Percentiles rank a stretch among this genome's conserved stretches.
phyloP scores from a whole-genome alignment of 1,139 yeast genomes.

The Candida gigantensis region DNA sequence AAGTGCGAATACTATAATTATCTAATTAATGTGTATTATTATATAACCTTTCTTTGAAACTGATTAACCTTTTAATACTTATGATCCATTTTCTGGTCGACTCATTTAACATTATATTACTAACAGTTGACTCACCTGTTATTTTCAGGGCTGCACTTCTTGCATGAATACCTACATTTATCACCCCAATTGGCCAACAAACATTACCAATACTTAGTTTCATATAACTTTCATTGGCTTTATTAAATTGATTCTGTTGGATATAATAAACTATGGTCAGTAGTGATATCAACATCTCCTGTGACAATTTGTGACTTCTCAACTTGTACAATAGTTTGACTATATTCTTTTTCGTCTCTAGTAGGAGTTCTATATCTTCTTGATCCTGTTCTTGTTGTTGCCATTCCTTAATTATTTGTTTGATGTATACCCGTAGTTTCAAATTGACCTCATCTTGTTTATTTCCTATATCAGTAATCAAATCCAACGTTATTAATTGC shows the following conservation, averaged over 20 bases:
- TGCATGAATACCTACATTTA: slow-evolving; percentile 78
- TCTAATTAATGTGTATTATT: not conserved
- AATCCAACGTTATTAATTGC: slow-evolving; percentile 12
- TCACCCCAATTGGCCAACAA: slow-evolving; percentile 92
- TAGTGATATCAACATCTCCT: slow-evolving; percentile 53
- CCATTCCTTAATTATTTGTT: slow-evolving; percentile 50
- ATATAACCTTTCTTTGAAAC: slow-evolving; percentile 44
- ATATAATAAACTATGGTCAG: slow-evolving; percentile 61
- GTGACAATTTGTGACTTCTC: slow-evolving; percentile 46
- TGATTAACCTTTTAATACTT: slow-evolving; percentile 68
- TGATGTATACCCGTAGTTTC: slow-evolving; percentile 52
- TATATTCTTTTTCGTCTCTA: slow-evolving; percentile 61
- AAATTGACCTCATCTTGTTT: slow-evolving; percentile 30
- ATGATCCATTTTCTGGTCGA: slow-evolving; percentile 76
- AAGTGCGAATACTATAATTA: not conserved
- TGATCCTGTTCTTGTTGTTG: not conserved
- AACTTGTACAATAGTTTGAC: slow-evolving; percentile 62
- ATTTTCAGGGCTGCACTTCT: slow-evolving; percentile 53
- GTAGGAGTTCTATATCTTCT: slow-evolving; percentile 22
- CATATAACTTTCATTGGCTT: slow-evolving; percentile 72
- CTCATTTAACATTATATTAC: slow-evolving; percentile 82
- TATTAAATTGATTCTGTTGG: slow-evolving; percentile 53
- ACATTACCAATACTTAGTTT: slow-evolving; percentile 82
- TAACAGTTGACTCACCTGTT: slow-evolving; percentile 44
- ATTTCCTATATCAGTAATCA: slow-evolving; percentile 13